Evolutionary conservation across 768 basidiomycete genomes (phyloP).

Genomic region (Tylopilus plumbeoviolaceoides): DNA sequence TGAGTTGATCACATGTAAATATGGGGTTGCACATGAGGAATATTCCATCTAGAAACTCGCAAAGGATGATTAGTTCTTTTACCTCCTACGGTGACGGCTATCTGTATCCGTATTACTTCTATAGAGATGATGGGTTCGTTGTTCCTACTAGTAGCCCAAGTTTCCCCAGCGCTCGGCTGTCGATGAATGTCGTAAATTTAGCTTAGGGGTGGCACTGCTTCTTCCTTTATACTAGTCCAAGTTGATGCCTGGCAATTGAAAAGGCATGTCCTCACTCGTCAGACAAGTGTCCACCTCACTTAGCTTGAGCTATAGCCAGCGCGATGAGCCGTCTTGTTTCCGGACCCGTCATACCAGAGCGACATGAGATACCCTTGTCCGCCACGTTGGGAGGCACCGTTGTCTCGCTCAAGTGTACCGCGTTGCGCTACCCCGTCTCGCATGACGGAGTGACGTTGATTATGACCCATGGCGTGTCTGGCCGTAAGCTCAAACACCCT

Average conservation of each 20-base stretch:
- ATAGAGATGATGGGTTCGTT: no score
- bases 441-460: slow-evolving; percentile 22
- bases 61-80: no score
- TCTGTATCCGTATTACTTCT: no score
- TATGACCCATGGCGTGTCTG: slow-evolving; percentile 25
- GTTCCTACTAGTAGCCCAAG: no score
- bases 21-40: background rate
- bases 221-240: no score
- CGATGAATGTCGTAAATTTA: no score
- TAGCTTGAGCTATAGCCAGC: background rate
- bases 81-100: no score
- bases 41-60: no score
- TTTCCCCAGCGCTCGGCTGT: no score
- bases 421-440: slow-evolving; percentile 26
- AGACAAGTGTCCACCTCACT: background rate
- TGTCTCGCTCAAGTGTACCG: slow-evolving; percentile 19
- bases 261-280: background rate
- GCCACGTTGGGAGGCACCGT: slow-evolving; percentile 16
- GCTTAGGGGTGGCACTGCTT: no score
- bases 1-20: background rate
- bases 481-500: slow-evolving; percentile 17
- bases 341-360: slow-evolving; percentile 11
- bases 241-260: background rate
- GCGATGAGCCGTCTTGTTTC: slow-evolving; percentile 1
- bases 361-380: slow-evolving; percentile 14